These are phyloP conservation scores for Pugionium cornutum DNA, from an alignment of 345 rosid genomes.

Conservation along the genomic window DNA sequence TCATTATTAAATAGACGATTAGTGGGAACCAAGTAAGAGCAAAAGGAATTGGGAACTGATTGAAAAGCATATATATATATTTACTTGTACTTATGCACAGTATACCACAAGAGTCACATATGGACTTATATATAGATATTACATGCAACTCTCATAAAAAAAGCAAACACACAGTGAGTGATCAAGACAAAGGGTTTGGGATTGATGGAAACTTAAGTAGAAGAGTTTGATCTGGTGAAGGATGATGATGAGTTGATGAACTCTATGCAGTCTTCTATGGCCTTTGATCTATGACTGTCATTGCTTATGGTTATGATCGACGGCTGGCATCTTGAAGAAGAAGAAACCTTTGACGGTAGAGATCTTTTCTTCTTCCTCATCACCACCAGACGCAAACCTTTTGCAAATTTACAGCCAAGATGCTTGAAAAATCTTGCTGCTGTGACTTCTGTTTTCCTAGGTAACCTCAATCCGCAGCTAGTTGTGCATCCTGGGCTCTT, in stretches of 20 bases:
- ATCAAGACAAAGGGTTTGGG: conserved; percentile 1
- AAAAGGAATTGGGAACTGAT: too few species aligned
- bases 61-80: too few species aligned
- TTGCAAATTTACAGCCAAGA: conserved; percentile 52
- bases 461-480: conserved; percentile 52
- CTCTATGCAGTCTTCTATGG: conserved; percentile 80
- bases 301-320: conserved; percentile 41
- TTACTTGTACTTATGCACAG: too few species aligned
- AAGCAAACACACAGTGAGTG: neutral
- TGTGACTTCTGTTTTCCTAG: conserved; percentile 45
- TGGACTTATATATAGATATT: neutral
- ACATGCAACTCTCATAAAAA: conserved; percentile 9
- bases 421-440: conserved; percentile 52
- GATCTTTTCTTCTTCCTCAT: conserved; percentile 46
- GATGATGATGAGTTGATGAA: conserved; percentile 76
- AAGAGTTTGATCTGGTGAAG: conserved; percentile 58
- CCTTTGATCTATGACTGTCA: conserved; percentile 65
- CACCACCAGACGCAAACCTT: conserved; percentile 47
- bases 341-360: conserved; percentile 39
- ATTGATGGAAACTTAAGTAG: conserved; percentile 26
- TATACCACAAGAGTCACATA: too few species aligned
- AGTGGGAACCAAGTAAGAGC: too few species aligned
- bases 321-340: conserved; percentile 51
- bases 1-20: too few species aligned
- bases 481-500: conserved; percentile 39